Evolutionary conservation across 129 eudicot species (phyloP).

Genomic region (Escallonia rubra): DNA sequence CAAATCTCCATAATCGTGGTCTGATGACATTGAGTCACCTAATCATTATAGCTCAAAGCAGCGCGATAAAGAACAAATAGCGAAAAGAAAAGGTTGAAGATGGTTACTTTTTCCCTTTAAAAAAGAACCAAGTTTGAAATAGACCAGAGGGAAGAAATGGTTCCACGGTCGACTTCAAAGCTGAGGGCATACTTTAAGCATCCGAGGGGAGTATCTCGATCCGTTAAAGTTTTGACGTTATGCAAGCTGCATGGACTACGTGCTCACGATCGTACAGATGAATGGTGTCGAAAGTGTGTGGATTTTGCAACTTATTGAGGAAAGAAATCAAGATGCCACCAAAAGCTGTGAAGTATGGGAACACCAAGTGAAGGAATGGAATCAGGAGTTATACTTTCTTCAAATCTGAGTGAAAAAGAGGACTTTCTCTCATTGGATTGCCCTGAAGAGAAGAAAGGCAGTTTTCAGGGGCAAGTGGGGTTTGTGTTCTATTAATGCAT

Average conservation of each 20-base stretch:
- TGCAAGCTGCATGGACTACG: constrained; percentile 31
- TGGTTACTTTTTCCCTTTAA: too few species aligned
- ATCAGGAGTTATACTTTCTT: constrained; percentile 3
- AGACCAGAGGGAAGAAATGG: constrained; percentile 17
- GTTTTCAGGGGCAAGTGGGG: constrained; percentile 14
- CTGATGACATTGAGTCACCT: background rate
- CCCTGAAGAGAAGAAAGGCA: constrained; percentile 18
- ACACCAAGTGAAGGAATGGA: constrained; percentile 16
- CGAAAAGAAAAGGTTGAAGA: too few species aligned
- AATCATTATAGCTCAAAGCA: constrained; percentile 3
- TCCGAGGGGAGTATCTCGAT: constrained; percentile 8
- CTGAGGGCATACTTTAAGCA: constrained; percentile 12
- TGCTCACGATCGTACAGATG: constrained; percentile 27
- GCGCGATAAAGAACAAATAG: too few species aligned
- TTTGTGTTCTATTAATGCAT: background rate
- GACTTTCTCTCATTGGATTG: constrained; percentile 44
- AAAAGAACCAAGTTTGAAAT: background rate
- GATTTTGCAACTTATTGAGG: constrained; percentile 28
- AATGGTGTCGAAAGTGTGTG: constrained; percentile 30
- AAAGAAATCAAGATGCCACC: constrained; percentile 33
- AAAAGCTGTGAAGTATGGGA: constrained; percentile 12
- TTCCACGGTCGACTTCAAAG: constrained; percentile 36
- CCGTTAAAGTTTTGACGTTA: constrained; percentile 27
- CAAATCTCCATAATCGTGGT: too few species aligned
- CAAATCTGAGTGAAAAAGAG: constrained; percentile 33